These are phyloP conservation scores for Aegilops speltoides DNA, from an alignment of 176 grass and related monocot species.

Conservation along the genomic window DNA sequence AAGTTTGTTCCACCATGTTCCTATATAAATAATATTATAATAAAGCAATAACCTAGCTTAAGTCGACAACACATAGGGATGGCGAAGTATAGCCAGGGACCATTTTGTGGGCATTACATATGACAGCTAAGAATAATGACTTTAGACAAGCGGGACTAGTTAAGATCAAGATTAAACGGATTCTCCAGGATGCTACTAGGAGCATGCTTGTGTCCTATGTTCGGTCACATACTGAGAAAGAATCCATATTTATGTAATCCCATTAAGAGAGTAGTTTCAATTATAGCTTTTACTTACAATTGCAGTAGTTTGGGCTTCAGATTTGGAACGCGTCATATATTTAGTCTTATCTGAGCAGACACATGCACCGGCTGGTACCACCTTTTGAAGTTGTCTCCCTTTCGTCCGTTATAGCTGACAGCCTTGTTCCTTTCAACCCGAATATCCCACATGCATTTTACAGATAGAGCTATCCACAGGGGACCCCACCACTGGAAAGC, in stretches of 20 bases:
- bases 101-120: background rate
- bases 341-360: background rate
- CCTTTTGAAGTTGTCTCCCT: background rate
- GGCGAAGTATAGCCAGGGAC: background rate
- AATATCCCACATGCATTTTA: slow-evolving; percentile 9
- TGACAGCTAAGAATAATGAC: too few species aligned
- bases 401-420: background rate
- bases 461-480: background rate
- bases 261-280: too few species aligned
- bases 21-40: too few species aligned
- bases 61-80: slow-evolving; percentile 1
- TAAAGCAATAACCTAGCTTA: background rate
- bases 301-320: background rate
- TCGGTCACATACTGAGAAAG: too few species aligned
- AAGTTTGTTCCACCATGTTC: too few species aligned
- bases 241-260: too few species aligned
- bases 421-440: slow-evolving; percentile 8
- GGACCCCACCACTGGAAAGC: background rate
- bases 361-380: background rate
- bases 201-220: too few species aligned
- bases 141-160: too few species aligned
- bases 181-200: too few species aligned
- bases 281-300: background rate
- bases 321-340: background rate
- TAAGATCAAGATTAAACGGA: too few species aligned